Base-by-base conservation (phyloP, 768 basidiomycete species). In the Boletus barrowsii region DNA sequence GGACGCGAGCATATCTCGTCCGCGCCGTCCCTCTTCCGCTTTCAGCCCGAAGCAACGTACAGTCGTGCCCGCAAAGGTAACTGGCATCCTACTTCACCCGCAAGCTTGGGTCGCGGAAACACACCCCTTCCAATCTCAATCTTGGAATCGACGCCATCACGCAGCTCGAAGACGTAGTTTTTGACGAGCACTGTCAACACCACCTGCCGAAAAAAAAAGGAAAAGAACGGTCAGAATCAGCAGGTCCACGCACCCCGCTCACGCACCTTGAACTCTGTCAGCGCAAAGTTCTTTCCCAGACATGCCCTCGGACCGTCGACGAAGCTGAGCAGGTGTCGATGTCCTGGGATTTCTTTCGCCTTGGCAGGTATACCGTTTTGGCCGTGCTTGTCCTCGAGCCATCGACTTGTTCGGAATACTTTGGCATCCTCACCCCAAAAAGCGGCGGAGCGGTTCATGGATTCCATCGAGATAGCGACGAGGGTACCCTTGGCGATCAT, bases 371-470 rank as follows among this genome's bases (percentile, higher is more conserved):
- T 56, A 0, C 67, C 63, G 13, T 67, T 65, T 10, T 56, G 24
- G 1, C 33, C 44, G 14, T 67, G 64, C 17, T 65, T 9, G n/a
- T 39, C 37, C 17, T 18, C 63, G 10, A 87, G 70, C 87, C 87
- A 88, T 15, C 86, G 73, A 52, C 82, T 82, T 0, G 86, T 87
- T 35, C 77, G 71, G 63, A 83, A 88, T 37, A 76, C 75, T 26
- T 75, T 73, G 2, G 83, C 77, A 49, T 83, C 78, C 1, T 73
- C 62, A 1, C 87, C 87, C 87, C 87, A 89, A 22, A 84, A 62
- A 0, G 67, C 68, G 45, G 73, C 72, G 7, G 79, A 77, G 8
- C 72, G 67, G 63, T 87, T 86, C 54, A 82, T 73, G n/a, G 68
- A 69, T 15, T 66, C 55, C 24, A 84, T 76, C 1, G 80, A 75